Evolutionary conservation across 1,139 yeast genomes (phyloP).

Genomic region (Suhomyces kunorum): DNA sequence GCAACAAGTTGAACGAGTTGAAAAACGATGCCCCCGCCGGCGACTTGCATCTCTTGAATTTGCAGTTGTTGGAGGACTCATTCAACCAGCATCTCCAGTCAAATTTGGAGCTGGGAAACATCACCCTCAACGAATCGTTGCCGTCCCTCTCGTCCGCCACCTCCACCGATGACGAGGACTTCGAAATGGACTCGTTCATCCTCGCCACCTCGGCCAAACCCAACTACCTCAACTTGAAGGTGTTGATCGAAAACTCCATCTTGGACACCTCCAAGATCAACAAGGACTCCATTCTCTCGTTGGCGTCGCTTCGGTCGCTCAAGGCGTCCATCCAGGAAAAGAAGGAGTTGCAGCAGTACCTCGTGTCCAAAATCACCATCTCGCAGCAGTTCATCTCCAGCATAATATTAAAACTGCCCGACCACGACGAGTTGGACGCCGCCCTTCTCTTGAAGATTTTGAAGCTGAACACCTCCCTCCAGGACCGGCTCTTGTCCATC

Average conservation of each 20-base stretch:
- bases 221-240: conserved; percentile 43
- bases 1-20: conserved; percentile 31
- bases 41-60: conserved; percentile 23
- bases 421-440: conserved; percentile 24
- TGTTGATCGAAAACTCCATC: conserved; percentile 47
- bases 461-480: conserved; percentile 37
- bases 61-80: conserved; percentile 33
- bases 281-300: conserved; percentile 38
- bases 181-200: conserved; percentile 23
- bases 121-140: conserved; percentile 21
- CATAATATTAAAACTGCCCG: conserved; percentile 23
- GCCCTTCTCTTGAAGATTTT: conserved; percentile 34
- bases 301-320: conserved; percentile 31
- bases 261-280: conserved; percentile 43
- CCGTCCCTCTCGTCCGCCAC: conserved; percentile 22
- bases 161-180: conserved; percentile 16
- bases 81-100: conserved; percentile 41
- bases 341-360: conserved; percentile 34
- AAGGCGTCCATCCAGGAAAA: conserved; percentile 35
- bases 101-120: conserved; percentile 34
- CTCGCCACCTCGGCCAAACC: conserved; percentile 22
- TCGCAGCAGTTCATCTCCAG: conserved; percentile 40
- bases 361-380: conserved; percentile 34
- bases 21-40: conserved; percentile 14
- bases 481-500: conserved; percentile 31